Base-by-base conservation (phyloP, 306 rosid species). In the Lupinus albus region DNA sequence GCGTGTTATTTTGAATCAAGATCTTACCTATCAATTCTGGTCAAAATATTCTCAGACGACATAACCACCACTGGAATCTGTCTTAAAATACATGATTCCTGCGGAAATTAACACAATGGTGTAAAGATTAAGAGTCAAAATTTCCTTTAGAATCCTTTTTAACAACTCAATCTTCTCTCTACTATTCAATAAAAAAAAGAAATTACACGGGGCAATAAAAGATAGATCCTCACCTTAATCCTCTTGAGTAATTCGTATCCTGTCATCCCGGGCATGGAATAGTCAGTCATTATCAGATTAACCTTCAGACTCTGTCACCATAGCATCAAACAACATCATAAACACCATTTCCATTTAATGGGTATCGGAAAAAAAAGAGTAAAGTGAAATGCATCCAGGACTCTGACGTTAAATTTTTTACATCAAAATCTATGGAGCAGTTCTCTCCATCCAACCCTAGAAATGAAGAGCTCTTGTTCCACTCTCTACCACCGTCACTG, bases 241-340 rank as follows among this genome's bases (percentile, higher is more conserved):
- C 71, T 93, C 66, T 93, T 93, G 17, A 93, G 91, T 7, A 93
- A 62, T 67, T 93, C 98, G 67, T 84, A 93, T 64, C 98, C 98
- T 4, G 95, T 86, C 98, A 93, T 93, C 66, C 95, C 98, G 2
- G 98, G 98, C 98, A 93, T 93, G n/a, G 97, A 93, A 60, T 93
- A 93, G 56, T 93, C 98, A 0, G 98, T 93, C 76, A 93, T 89
- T 16, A 93, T 93, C 54, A 93, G 87, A 83, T 93, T 89, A 84
- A 93, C 97, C 80, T 93, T 82, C 75, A 85, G 71, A 70, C 58
- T 70, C 98, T 92, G 91, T 8, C 17, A 75, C 8, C 73, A 75
- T 52, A 78, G 8, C 12, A 86, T 16, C 66, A 63, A 70, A 79
- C 4, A 51, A 75, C 62, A 77, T 44, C 47, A 36, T 72, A 62